Evolutionary conservation across 352 stramenopile species (phyloP), one percentile per base, ranked within the genome.

Genomic region (Thraustotheca clavata): DNA sequence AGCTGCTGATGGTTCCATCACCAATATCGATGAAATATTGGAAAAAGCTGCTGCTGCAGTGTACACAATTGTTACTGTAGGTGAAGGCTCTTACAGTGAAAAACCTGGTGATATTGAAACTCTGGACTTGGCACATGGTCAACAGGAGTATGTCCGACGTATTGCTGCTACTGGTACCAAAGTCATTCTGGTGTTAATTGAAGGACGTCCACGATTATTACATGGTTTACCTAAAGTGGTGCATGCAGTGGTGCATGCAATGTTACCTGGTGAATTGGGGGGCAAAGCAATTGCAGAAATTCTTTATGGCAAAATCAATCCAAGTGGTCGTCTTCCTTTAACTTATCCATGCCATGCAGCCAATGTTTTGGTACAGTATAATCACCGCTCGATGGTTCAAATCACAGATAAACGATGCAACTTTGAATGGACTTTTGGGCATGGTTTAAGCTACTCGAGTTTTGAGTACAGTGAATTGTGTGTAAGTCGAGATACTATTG

Each of bases 361-460:
- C 40, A 77, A 78, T 60, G 70, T 77, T 55, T 74, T 71, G 39
- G 69, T 80, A 34, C 72, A 74, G 9, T 85, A 87, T 65, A 69
- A 79, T 38, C 61, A 71, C 49, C 59, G 61, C 27, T 59, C 77
- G n/a, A 52, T 52, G 43, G 43, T 14, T 71, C 69, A 1, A 67
- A 79, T 52, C 62, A 69, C 50, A 75, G 72, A 34, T 76, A 67
- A 20, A 32, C 38, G 32, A 11, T 73, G 68, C 54, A 61, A 67
- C 26, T 79, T 80, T 18, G 74, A 90, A 57, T 95, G 81, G 79
- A 67, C 75, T n/a, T 92, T 92, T 74, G 83, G 86, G 20, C 66
- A 77, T 46, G 85, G 85, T 36, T 66, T 91, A n/a, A 88, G 76
- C 59, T 91, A 88, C 68, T 77, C 80, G 4, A 61, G 66, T 20